phyloP scores from a whole-genome alignment of 2,329 filamentous ascomycete genomes.

The Penicillium sp. region DNA sequence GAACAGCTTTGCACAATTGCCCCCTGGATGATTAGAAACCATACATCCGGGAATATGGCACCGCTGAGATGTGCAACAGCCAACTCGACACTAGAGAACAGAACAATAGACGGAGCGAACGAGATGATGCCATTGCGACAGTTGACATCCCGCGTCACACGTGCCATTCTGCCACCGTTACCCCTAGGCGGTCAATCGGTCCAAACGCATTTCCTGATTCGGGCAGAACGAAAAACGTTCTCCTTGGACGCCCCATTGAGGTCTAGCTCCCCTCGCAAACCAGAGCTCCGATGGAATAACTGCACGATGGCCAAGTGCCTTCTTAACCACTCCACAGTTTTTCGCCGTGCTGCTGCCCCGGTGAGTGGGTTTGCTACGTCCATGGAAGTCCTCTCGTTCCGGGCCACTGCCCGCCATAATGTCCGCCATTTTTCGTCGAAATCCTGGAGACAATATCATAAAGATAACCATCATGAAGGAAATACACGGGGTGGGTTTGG shows the following conservation, averaged over 20 bases:
- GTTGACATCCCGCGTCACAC: background rate
- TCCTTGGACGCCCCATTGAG: constrained; percentile 12
- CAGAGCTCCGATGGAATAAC: constrained; percentile 34
- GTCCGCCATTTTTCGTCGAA: constrained; percentile 46
- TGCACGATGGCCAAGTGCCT: constrained; percentile 43
- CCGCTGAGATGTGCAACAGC: background rate
- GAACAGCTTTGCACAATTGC: background rate
- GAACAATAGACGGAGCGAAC: background rate
- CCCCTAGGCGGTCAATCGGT: constrained; percentile 21
- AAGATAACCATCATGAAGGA: constrained; percentile 41
- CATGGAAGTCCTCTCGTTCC: constrained; percentile 41
- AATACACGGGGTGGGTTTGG: constrained; percentile 57
- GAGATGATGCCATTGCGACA: background rate
- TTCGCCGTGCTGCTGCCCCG: constrained; percentile 28
- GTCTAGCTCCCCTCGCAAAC: constrained; percentile 19
- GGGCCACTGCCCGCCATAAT: constrained; percentile 36
- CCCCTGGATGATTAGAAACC: background rate
- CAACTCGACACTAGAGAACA: background rate
- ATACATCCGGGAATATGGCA: background rate
- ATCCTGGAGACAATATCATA: constrained; percentile 45
- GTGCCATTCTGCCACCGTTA: constrained; percentile 21
- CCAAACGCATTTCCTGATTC: constrained; percentile 10
- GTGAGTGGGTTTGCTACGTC: constrained; percentile 29
- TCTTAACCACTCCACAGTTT: constrained; percentile 28
- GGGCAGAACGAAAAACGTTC: constrained; percentile 22